A percentile compares a stretch with the other conserved stretches of the same genome.
These are phyloP conservation scores for Kwoniella sp. DNA, from an alignment of 768 basidiomycete species.

Conservation along the genomic window DNA sequence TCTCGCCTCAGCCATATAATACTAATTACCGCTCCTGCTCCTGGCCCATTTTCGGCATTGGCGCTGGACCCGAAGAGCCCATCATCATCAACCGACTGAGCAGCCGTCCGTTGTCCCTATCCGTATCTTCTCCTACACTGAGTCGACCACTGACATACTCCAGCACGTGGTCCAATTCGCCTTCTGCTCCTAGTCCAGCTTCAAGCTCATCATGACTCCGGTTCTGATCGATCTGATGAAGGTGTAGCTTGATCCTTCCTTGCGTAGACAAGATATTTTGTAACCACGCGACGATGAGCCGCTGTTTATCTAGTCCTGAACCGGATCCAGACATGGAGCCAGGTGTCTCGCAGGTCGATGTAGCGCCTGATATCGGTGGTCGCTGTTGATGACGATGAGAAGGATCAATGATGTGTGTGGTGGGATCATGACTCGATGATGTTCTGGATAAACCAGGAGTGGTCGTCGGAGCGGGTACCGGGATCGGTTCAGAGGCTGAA, in stretches of 20 bases:
- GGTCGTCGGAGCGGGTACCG: background rate
- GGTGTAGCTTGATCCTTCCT: conserved; percentile 3
- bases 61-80: background rate
- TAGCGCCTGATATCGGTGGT: background rate
- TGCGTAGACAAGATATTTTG: conserved; percentile 11
- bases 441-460: background rate
- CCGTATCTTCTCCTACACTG: conserved; percentile 2
- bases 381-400: background rate
- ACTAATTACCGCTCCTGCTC: no score
- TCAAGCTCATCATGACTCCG: background rate
- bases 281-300: conserved; percentile 8
- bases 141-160: conserved; percentile 7
- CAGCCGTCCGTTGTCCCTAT: background rate
- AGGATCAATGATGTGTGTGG: background rate
- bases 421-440: background rate
- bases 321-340: background rate
- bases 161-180: conserved; percentile 1
- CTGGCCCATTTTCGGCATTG: background rate
- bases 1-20: background rate
- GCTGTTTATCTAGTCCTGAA: conserved; percentile 7
- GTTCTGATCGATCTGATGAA: background rate
- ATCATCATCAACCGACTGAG: background rate
- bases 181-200: background rate
- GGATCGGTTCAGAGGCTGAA: background rate
- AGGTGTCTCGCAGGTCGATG: background rate